A percentile compares a stretch with the other conserved stretches of the same genome.
phyloP scores from a whole-genome alignment of 345 rosid genomes.

The Brassica carinata region DNA sequence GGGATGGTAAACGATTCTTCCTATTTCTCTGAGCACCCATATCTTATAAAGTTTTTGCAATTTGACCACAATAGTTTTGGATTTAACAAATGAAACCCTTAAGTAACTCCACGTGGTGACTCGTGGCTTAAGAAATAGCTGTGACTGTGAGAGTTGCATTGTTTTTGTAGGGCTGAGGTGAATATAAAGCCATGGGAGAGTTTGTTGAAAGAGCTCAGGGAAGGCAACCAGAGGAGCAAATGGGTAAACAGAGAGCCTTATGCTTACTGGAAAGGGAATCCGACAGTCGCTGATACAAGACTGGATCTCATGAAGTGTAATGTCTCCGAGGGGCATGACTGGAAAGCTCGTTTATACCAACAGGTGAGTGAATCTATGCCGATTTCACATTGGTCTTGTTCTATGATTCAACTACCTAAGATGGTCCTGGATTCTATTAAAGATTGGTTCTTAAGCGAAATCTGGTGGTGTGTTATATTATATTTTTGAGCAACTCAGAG shows the following conservation, averaged over 20 bases:
- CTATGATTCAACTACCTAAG: background rate
- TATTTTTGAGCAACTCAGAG: slow-evolving; percentile 9
- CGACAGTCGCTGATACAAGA: slow-evolving; percentile 60
- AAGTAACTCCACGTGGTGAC: background rate
- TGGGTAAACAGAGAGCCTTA: slow-evolving; percentile 76
- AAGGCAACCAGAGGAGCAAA: slow-evolving; percentile 51
- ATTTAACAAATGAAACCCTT: background rate
- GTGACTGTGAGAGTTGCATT: slow-evolving; percentile 1
- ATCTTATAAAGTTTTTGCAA: background rate
- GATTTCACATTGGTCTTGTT: slow-evolving; percentile 4
- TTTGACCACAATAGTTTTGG: background rate
- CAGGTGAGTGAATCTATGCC: slow-evolving; percentile 50
- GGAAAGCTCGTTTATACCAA: slow-evolving; percentile 80
- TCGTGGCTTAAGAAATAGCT: slow-evolving; percentile 2
- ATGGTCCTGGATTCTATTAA: background rate
- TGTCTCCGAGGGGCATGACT: slow-evolving; percentile 62
- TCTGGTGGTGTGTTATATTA: background rate
- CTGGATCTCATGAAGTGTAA: slow-evolving; percentile 75
- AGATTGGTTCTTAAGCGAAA: background rate
- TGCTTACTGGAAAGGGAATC: slow-evolving; percentile 96
- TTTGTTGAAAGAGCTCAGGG: slow-evolving; percentile 49
- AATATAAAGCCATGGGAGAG: slow-evolving; percentile 73
- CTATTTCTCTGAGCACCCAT: background rate
- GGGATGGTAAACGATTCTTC: slow-evolving; percentile 67
- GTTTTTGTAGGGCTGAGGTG: slow-evolving; percentile 67